Percentiles rank a stretch among this genome's conserved stretches.
Conservation (phyloP, 2,329 filamentous ascomycete genomes). For the Cladosporium sp. region DNA sequence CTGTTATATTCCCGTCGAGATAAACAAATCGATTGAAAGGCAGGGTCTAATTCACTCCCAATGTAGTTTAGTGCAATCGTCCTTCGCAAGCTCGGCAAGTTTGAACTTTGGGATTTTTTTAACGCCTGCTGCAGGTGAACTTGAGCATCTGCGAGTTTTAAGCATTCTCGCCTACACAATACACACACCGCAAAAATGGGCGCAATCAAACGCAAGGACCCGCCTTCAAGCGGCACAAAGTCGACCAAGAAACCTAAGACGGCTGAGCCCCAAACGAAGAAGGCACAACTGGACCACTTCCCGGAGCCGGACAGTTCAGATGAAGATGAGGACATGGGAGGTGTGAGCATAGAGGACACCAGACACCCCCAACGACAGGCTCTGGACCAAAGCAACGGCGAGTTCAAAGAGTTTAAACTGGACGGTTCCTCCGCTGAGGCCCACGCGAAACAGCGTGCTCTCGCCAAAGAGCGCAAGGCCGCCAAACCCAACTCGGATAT, state of each 20-base stretch:
- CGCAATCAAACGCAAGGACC: slow-evolving; percentile 44
- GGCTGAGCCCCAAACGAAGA: slow-evolving; percentile 28
- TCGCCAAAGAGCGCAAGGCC: slow-evolving; percentile 85
- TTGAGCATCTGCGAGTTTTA: neutral
- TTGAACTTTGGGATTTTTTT: slow-evolving; percentile 11
- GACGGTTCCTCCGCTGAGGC: slow-evolving; percentile 77
- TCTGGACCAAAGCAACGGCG: slow-evolving; percentile 28
- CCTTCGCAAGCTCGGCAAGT: slow-evolving; percentile 8
- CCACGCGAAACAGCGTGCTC: slow-evolving; percentile 87
- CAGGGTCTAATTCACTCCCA: neutral
- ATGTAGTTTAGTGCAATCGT: neutral
- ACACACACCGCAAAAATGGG: slow-evolving; percentile 33
- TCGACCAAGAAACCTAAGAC: slow-evolving; percentile 46
- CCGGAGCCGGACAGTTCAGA: slow-evolving; percentile 32
- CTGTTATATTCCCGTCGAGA: neutral
- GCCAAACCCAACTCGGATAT: slow-evolving; percentile 91
- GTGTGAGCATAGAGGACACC: slow-evolving; percentile 15
- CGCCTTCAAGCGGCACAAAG: slow-evolving; percentile 32
- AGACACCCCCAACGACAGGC: slow-evolving; percentile 10
- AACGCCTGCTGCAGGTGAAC: neutral
- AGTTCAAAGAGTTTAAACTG: slow-evolving; percentile 38
- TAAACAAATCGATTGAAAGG: neutral
- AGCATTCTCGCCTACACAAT: neutral
- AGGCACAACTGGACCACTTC: slow-evolving; percentile 24
- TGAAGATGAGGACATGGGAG: slow-evolving; percentile 27